Evolutionary conservation across 176 grass and related monocot species (phyloP).

Genomic region (Aegilops speltoides): DNA sequence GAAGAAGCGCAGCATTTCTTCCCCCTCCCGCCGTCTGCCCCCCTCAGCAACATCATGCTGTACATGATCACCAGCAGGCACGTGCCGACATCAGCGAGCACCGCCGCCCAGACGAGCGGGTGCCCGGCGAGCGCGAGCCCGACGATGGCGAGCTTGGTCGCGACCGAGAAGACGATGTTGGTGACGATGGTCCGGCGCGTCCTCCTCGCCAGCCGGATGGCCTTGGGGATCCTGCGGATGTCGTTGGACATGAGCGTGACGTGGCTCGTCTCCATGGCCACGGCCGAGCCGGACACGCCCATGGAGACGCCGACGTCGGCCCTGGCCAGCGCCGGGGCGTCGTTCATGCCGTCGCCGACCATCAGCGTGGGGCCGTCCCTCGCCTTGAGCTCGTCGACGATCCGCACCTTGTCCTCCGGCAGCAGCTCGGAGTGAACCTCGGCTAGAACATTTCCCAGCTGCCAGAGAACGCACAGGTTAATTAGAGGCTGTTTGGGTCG

Average conservation of each 20-base stretch:
- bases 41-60: background rate
- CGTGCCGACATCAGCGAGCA: background rate
- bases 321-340: conserved; percentile 82
- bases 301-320: conserved; percentile 93
- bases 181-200: conserved; percentile 59
- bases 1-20: conserved; percentile 40
- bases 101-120: background rate
- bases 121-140: background rate
- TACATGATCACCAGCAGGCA: background rate
- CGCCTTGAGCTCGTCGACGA: conserved; percentile 67
- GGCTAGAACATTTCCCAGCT: conserved; percentile 69
- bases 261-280: conserved; percentile 92
- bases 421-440: conserved; percentile 79
- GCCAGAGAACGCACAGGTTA: background rate
- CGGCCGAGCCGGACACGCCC: conserved; percentile 93
- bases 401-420: conserved; percentile 81
- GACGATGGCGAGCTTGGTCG: conserved; percentile 1
- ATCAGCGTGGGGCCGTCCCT: conserved; percentile 66
- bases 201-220: conserved; percentile 63
- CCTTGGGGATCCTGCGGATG: conserved; percentile 76
- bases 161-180: conserved; percentile 82
- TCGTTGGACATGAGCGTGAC: conserved; percentile 98
- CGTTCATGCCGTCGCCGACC: conserved; percentile 98
- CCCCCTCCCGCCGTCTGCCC: background rate
- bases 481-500: background rate